These are phyloP conservation scores for Lepidium sativum DNA, from an alignment of 345 rosid genomes.

Conservation along the genomic window DNA sequence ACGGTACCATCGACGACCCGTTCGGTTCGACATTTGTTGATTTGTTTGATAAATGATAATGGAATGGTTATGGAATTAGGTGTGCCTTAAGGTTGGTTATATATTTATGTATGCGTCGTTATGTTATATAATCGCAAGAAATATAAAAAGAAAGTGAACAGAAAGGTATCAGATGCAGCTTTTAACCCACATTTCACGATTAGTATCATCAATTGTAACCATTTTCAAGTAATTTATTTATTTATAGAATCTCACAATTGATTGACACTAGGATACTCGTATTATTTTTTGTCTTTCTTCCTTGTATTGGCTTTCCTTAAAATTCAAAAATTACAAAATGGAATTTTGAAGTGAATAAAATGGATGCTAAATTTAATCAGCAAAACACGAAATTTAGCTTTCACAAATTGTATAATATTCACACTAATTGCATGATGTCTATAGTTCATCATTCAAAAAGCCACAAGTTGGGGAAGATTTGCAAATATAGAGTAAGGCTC, in stretches of 20 bases:
- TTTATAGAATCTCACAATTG: too few relatives aligned
- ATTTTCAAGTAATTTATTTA: neutral
- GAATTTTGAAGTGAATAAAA: neutral
- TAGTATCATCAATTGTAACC: neutral
- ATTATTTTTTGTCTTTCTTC: too few relatives aligned
- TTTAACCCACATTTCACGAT: neutral
- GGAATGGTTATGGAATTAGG: too few relatives aligned
- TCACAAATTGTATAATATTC: neutral
- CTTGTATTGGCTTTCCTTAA: neutral
- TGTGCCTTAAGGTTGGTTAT: neutral
- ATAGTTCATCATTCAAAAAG: slow-evolving; percentile 1
- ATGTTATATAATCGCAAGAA: neutral
- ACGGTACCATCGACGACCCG: slow-evolving; percentile 22
- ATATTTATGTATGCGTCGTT: neutral
- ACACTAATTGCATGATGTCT: neutral
- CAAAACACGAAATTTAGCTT: neutral
- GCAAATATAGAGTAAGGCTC: neutral
- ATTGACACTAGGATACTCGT: too few relatives aligned
- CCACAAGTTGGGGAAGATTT: too few relatives aligned
- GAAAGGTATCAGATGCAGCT: slow-evolving; percentile 15
- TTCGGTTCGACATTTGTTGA: slow-evolving; percentile 8
- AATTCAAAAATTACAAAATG: neutral
- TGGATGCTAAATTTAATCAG: neutral
- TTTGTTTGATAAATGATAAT: neutral
- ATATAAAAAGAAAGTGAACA: neutral